Base-by-base conservation (phyloP, 1,284 basidiomycete species). In the Sparassis latifolia region DNA sequence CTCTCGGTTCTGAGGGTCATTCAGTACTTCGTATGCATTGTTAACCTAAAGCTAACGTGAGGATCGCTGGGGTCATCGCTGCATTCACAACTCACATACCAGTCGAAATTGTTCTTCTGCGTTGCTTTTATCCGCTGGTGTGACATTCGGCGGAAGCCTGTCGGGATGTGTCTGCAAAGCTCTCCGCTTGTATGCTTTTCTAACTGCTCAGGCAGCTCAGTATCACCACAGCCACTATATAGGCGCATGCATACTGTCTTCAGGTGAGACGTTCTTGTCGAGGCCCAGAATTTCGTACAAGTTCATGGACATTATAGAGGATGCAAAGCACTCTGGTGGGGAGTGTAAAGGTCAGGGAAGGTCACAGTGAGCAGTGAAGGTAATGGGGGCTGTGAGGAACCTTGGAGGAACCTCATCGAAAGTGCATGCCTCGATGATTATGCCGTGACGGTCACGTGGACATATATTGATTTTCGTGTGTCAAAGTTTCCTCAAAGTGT, bases 261-360 rank as follows among this genome's bases (percentile, higher is more conserved):
- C 77, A 3, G 67, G 56, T 3, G 69, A 65, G 2, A 76, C 76
- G 55, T 67, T 65, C 42, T 54, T 64, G 38, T 58, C 50, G 5
- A 79, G 48, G 20, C 67, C 73, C 12, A 78, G 59, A 28, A 60
- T 57, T 35, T 72, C 79, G 68, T 89, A 89, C 10, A 88, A 73
- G 62, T 76, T 72, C 31, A 74, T 68, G 10, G 79, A 66, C 81
- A 84, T 84, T 45, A 6, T 6, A 37, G 35, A 37, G 35, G 35
- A 7, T 12, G 35, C 35, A 37, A 37, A 7, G 12, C 6, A 12
- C 35, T 12, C 7, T 47, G 33, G 10, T 35, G 27, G 20, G 33
- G 32, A 31, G 9, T 45, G 10, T 10, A 35, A 35, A 4, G 10
- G 30, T 10, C 30, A 28, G 29, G 32, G 31, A 33, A 29, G 29